phyloP scores from a whole-genome alignment of 2,329 filamentous ascomycete species.

The Exophiala xenobiotica region DNA sequence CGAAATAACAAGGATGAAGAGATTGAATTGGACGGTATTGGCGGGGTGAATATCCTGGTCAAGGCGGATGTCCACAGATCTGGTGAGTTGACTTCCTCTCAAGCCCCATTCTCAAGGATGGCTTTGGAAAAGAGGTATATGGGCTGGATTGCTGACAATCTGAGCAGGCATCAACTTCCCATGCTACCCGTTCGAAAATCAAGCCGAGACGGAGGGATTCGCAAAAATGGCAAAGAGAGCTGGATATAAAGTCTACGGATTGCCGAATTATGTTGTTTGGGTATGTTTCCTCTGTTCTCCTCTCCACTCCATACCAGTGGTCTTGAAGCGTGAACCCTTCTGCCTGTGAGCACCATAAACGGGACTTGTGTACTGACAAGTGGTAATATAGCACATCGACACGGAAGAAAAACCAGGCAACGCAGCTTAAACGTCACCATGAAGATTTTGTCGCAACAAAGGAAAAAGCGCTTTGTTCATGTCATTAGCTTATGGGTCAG shows the following conservation, averaged over 20 bases:
- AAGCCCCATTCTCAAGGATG: neutral
- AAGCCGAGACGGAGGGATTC: conserved; percentile 97
- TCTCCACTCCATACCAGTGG: neutral
- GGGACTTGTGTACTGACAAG: too few relatives aligned
- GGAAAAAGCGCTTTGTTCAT: neutral
- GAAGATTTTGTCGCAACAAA: neutral
- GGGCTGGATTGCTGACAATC: too few relatives aligned
- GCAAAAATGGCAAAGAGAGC: conserved; percentile 98
- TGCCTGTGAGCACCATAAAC: too few relatives aligned
- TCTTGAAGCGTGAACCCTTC: too few relatives aligned
- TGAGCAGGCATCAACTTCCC: conserved; percentile 89
- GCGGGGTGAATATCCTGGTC: conserved; percentile 94
- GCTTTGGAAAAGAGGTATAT: too few relatives aligned
- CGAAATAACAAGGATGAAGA: conserved; percentile 88
- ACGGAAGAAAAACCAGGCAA: conserved; percentile 94
- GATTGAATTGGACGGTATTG: conserved; percentile 89
- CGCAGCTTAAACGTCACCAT: conserved; percentile 24
- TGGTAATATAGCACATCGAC: conserved; percentile 70
- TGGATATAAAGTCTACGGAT: conserved; percentile 84
- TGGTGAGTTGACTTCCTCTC: conserved; percentile 54
- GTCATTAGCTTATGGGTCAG: neutral
- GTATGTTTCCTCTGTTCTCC: conserved; percentile 18
- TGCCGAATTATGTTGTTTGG: conserved; percentile 98
- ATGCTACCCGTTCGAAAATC: conserved; percentile 94
- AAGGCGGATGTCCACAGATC: conserved; percentile 97